Evolutionary conservation across 345 rosid species (phyloP), one percentile per base, ranked within the genome.

Genomic region (Odontarrhena argentea): DNA sequence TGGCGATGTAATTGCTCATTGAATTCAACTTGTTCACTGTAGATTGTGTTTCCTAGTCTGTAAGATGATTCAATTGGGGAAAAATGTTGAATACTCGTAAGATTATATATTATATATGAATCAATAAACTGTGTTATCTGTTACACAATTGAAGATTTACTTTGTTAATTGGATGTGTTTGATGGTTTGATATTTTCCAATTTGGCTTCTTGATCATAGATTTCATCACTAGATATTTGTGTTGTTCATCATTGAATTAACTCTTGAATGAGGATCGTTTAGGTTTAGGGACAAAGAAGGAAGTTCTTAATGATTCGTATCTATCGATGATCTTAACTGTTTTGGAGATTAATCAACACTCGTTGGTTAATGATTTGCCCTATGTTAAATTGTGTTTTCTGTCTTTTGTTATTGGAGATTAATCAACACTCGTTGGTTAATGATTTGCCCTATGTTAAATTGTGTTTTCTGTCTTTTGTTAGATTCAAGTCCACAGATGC

Each of bases 1-100:
- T 68, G 63, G 53, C 76, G 89, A 84, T 63, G 80, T 74, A 28
- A 81, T 76, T 65, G 89, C 89, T 71, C 87, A 83, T 60, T 85
- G 84, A 87, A 14, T 72, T 41, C 8, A 45, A 42, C 24, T 54
- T 1, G 7, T 9, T 49, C 42, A 34, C 22, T 52, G 47, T 69
- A 68, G 32, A 68, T 58, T 68, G 28, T 45, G 11, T 48, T 41
- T 15, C 76, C 53, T 58, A 13, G 22, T 25, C 12, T 64, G 59
- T 65, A 46, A 55, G n/a, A 24, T 42, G 25, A 30, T 64, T 41
- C 70, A 57, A 49, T 49, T 49, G 5, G 35, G 65, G 14, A 3
- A 58, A 15, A 48, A 8, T 35, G 18, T 56, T 64, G 12, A 24
- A 71, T 64, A 38, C 44, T 71, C 35, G 3, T 38, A 34, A 52